phyloP scores from a whole-genome alignment of 1,284 basidiomycete species.

The Leccinum colubrinum region DNA sequence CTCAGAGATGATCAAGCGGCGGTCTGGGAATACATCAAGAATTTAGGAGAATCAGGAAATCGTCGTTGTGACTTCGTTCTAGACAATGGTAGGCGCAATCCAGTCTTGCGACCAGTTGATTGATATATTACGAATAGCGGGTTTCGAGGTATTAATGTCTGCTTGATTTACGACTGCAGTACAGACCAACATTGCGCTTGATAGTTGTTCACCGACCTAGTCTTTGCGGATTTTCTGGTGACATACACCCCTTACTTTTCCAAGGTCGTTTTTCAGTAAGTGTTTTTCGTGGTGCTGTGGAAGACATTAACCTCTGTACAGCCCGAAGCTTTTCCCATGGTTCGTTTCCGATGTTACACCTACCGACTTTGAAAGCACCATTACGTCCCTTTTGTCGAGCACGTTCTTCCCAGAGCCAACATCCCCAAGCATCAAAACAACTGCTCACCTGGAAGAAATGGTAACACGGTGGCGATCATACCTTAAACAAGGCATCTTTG shows the following conservation, averaged over 20 bases:
- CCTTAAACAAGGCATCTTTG: conserved; percentile 69
- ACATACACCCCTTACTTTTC: conserved; percentile 82
- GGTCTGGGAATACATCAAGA: conserved; percentile 75
- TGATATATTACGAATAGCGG: conserved; percentile 48
- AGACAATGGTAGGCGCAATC: conserved; percentile 70
- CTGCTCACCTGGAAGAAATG: conserved; percentile 55
- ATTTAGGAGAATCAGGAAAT: conserved; percentile 37
- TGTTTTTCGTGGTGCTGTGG: conserved; percentile 6
- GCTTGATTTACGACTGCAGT: neutral
- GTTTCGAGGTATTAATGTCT: conserved; percentile 62
- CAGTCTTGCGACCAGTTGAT: conserved; percentile 15
- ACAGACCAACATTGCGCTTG: neutral
- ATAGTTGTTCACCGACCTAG: conserved; percentile 89
- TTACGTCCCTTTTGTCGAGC: conserved; percentile 52
- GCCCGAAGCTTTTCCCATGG: conserved; percentile 90
- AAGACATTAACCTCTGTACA: conserved; percentile 31
- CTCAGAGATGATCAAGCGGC: conserved; percentile 80
- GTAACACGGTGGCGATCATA: conserved; percentile 75
- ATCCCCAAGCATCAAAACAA: conserved; percentile 16
- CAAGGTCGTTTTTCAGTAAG: conserved; percentile 87
- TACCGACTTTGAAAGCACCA: conserved; percentile 63
- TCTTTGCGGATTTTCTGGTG: conserved; percentile 93
- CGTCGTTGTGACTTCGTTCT: conserved; percentile 85
- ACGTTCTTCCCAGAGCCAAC: conserved; percentile 47
- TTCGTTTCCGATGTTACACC: conserved; percentile 93